Evolutionary conservation across 2,329 filamentous ascomycete genomes (phyloP).

Genomic region (Pseudogymnoascus verrucosus): DNA sequence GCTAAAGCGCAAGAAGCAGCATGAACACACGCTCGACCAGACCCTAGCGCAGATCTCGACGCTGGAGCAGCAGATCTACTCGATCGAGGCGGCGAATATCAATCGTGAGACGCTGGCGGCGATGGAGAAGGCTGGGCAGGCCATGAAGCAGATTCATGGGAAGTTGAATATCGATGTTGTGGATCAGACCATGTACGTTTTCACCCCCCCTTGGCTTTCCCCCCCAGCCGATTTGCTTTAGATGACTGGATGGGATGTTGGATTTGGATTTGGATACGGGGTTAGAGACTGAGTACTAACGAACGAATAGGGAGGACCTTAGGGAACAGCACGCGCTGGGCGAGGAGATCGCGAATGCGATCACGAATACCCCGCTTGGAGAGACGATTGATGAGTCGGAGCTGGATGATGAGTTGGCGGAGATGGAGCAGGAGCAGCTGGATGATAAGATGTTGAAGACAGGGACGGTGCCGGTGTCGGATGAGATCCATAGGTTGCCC

Average conservation of each 20-base stretch:
- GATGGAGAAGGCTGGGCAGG: constrained; percentile 83
- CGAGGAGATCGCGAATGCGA: constrained; percentile 83
- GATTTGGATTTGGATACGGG: neutral
- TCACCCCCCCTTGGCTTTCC: neutral
- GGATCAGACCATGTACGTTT: constrained; percentile 80
- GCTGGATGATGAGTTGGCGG: constrained; percentile 75
- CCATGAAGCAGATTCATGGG: constrained; percentile 90
- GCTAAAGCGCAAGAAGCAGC: constrained; percentile 86
- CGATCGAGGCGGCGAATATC: constrained; percentile 97
- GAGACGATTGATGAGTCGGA: constrained; percentile 77
- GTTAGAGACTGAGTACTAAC: neutral
- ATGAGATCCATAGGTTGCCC: constrained; percentile 70
- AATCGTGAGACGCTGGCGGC: constrained; percentile 92
- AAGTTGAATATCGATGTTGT: constrained; percentile 91
- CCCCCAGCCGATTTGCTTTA: neutral
- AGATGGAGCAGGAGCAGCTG: constrained; percentile 82
- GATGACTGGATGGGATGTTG: too few relatives aligned
- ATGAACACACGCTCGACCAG: constrained; percentile 86
- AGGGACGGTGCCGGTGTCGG: constrained; percentile 72
- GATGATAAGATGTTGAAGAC: constrained; percentile 92
- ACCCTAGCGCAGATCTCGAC: constrained; percentile 84
- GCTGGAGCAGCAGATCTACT: constrained; percentile 89
- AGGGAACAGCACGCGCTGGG: constrained; percentile 88
- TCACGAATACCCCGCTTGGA: constrained; percentile 61
- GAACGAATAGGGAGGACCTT: constrained; percentile 59